These are phyloP conservation scores for Intubia oerlemansii DNA, from an alignment of 2,329 filamentous ascomycete genomes.

Conservation along the genomic window DNA sequence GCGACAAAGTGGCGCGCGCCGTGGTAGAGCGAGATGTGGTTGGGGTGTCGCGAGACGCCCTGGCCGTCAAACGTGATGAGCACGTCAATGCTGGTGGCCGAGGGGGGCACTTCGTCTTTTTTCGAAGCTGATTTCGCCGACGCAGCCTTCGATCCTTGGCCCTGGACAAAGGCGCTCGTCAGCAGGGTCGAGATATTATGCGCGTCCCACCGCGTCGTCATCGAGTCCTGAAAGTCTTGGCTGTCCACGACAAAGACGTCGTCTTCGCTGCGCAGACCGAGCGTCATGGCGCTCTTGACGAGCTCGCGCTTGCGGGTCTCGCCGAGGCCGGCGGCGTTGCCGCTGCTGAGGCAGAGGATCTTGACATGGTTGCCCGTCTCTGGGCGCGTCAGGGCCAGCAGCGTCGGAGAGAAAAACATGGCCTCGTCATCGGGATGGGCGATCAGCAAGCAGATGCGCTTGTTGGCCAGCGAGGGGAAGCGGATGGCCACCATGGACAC, in stretches of 20 bases:
- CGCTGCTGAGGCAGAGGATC: constrained; percentile 80
- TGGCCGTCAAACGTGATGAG: constrained; percentile 75
- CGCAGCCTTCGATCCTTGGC: constrained; percentile 25
- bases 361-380: constrained; percentile 76
- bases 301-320: constrained; percentile 68
- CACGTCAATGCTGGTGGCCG: constrained; percentile 45
- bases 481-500: constrained; percentile 22
- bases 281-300: constrained; percentile 51
- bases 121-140: constrained; percentile 5
- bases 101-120: constrained; percentile 15
- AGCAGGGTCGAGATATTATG: constrained; percentile 49
- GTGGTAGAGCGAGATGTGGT: constrained; percentile 76
- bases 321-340: constrained; percentile 75
- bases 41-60: constrained; percentile 76
- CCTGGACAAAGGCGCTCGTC: constrained; percentile 36
- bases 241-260: constrained; percentile 78
- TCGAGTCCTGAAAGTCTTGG: constrained; percentile 74
- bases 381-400: constrained; percentile 65
- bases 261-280: constrained; percentile 53
- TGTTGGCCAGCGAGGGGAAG: constrained; percentile 52
- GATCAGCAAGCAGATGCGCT: constrained; percentile 80
- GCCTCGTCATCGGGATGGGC: constrained; percentile 97
- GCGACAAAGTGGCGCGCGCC: constrained; percentile 57
- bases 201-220: constrained; percentile 59
- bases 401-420: constrained; percentile 93